Conservation (phyloP, 139 green algal species). For the Tetradesmus obliquus region DNA sequence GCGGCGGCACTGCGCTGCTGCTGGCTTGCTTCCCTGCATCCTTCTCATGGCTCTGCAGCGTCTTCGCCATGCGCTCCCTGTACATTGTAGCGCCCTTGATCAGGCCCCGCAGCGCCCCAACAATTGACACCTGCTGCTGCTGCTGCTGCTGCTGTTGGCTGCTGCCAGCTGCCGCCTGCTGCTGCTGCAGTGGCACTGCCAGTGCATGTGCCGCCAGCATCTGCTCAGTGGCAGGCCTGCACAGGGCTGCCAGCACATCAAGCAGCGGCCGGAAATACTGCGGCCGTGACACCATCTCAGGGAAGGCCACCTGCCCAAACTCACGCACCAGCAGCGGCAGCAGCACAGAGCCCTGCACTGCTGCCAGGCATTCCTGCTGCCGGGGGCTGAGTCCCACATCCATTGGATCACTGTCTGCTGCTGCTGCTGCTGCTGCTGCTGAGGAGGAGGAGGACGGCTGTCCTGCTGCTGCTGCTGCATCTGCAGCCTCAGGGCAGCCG, state of each 20-base stretch:
- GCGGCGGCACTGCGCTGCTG: not conserved
- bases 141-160: not conserved
- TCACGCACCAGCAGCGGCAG: constrained; percentile 63
- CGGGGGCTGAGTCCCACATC: not conserved
- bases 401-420: constrained; percentile 30
- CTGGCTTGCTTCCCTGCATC: not conserved
- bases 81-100: constrained; percentile 5
- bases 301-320: constrained; percentile 68
- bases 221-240: constrained; percentile 39
- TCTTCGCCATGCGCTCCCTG: constrained; percentile 5
- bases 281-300: constrained; percentile 66
- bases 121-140: constrained; percentile 17
- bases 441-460: not conserved
- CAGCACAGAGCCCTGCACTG: constrained; percentile 29
- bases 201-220: constrained; percentile 3
- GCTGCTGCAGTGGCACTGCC: not conserved
- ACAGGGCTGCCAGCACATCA: constrained; percentile 53
- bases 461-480: not conserved
- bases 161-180: not conserved
- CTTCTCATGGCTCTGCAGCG: not conserved
- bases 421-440: constrained; percentile 25
- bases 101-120: constrained; percentile 1
- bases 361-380: constrained; percentile 14
- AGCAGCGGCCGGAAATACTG: constrained; percentile 69
- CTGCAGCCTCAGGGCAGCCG: not conserved